A percentile compares a stretch with the other conserved stretches of the same genome.
Evolutionary conservation across 352 stramenopile species (phyloP).

Genomic region (Phytophthora gonapodyides): DNA sequence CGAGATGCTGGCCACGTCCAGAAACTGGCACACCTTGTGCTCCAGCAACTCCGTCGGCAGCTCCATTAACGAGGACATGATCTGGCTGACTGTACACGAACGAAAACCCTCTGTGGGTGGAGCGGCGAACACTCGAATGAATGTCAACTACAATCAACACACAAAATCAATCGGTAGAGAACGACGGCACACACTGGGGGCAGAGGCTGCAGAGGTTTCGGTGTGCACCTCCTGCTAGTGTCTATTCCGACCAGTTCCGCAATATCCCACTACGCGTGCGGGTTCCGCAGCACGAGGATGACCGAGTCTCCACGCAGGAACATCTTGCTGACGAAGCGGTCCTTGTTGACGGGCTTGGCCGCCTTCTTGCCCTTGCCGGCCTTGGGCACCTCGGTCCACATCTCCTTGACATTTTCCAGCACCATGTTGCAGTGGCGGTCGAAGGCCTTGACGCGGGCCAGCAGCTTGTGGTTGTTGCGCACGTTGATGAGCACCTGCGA

Average conservation of each 20-base stretch:
- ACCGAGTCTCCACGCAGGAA: constrained; percentile 99
- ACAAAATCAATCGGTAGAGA: constrained; percentile 9
- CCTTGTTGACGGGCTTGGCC: constrained; percentile 97
- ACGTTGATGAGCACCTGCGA: constrained; percentile 99
- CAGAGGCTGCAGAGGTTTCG: constrained; percentile 14
- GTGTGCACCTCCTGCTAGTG: constrained; percentile 15
- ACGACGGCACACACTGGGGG: background rate
- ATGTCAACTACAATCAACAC: background rate
- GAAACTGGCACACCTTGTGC: constrained; percentile 46
- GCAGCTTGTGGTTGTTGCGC: constrained; percentile 99
- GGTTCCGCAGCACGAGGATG: constrained; percentile 98
- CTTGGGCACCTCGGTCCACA: constrained; percentile 99
- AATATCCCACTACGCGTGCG: constrained; percentile 73
- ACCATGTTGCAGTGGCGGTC: constrained; percentile 99
- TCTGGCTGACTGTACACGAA: background rate
- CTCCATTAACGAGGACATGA: constrained; percentile 25
- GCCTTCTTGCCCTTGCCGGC: constrained; percentile 96
- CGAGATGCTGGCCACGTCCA: constrained; percentile 45
- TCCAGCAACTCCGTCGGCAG: constrained; percentile 49
- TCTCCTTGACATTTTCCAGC: constrained; percentile 99
- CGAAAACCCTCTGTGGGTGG: background rate
- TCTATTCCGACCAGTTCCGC: constrained; percentile 38
- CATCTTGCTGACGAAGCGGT: constrained; percentile 99
- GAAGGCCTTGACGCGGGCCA: constrained; percentile 99
- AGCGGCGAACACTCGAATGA: background rate